These are phyloP conservation scores for Phlyctochytrium bullatum DNA, from an alignment of 192 early-diverging fungal species.

Conservation along the genomic window DNA sequence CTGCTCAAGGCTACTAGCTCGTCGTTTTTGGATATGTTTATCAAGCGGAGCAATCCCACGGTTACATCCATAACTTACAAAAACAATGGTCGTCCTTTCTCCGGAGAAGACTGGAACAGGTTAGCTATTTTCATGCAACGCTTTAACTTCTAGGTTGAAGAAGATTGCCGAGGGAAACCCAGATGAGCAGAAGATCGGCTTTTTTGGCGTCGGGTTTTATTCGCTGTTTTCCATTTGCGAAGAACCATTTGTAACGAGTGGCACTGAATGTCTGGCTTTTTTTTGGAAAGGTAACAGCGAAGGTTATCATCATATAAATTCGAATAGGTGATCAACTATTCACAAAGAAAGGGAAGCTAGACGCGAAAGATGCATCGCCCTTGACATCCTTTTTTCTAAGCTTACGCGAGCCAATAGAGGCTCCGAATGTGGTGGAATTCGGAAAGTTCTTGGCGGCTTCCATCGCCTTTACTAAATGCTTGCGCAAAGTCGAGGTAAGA, in stretches of 20 bases:
- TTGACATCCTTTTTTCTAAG: slow-evolving; percentile 79
- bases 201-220: slow-evolving; percentile 84
- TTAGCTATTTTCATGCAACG: too few species aligned
- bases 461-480: slow-evolving; percentile 77
- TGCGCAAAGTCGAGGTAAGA: slow-evolving; percentile 52
- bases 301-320: not conserved
- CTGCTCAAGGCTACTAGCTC: not conserved
- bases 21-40: slow-evolving; percentile 37
- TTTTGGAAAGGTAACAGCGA: slow-evolving; percentile 59
- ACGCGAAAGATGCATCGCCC: slow-evolving; percentile 37
- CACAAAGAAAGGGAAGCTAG: slow-evolving; percentile 63
- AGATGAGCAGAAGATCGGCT: slow-evolving; percentile 75
- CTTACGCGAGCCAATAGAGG: slow-evolving; percentile 70
- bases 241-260: slow-evolving; percentile 80
- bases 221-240: slow-evolving; percentile 87
- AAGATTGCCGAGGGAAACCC: slow-evolving; percentile 93
- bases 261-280: slow-evolving; percentile 79
- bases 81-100: slow-evolving; percentile 83
- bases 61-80: slow-evolving; percentile 56
- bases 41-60: slow-evolving; percentile 16
- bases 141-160: too few species aligned
- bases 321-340: slow-evolving; percentile 74
- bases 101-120: slow-evolving; percentile 77
- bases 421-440: slow-evolving; percentile 66
- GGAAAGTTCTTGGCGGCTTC: slow-evolving; percentile 64